These are phyloP conservation scores for Pythium graminicola DNA, from an alignment of 352 stramenopile genomes.

Conservation along the genomic window DNA sequence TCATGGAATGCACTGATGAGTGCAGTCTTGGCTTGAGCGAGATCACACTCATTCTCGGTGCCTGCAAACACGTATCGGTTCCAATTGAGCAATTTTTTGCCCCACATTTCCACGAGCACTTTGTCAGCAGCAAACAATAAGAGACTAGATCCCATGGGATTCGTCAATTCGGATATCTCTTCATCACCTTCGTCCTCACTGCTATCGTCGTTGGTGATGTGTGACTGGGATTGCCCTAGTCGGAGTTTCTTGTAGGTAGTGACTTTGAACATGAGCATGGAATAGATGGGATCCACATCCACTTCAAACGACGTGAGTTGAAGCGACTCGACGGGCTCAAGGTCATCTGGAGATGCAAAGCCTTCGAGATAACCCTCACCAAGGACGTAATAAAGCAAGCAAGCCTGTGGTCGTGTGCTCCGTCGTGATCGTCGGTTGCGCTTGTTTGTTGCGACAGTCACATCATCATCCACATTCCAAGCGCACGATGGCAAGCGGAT, in stretches of 20 bases:
- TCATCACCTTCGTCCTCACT: constrained; percentile 25
- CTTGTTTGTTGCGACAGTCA: neutral
- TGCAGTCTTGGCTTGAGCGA: constrained; percentile 21
- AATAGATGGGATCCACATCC: constrained; percentile 57
- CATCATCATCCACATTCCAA: constrained; percentile 16
- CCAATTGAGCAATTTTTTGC: constrained; percentile 57
- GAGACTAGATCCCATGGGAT: constrained; percentile 19
- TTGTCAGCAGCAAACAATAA: constrained; percentile 51
- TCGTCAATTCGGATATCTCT: constrained; percentile 1
- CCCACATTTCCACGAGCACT: constrained; percentile 44
- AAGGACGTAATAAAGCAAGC: constrained; percentile 58
- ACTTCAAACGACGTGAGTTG: constrained; percentile 53
- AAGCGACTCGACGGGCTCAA: constrained; percentile 44
- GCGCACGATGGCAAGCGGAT: constrained; percentile 42
- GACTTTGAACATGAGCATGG: constrained; percentile 58
- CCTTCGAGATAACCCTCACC: constrained; percentile 56
- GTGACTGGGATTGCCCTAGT: neutral
- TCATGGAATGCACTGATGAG: constrained; percentile 33
- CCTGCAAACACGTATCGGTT: constrained; percentile 54
- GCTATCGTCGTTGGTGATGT: constrained; percentile 8
- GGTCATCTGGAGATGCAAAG: constrained; percentile 33
- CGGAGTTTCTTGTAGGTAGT: constrained; percentile 26
- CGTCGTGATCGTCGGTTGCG: constrained; percentile 19
- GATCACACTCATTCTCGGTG: constrained; percentile 10
- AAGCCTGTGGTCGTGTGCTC: constrained; percentile 22